Conservation (phyloP, 441 rosid species). For the Pelargonium fulgidum region DNA sequence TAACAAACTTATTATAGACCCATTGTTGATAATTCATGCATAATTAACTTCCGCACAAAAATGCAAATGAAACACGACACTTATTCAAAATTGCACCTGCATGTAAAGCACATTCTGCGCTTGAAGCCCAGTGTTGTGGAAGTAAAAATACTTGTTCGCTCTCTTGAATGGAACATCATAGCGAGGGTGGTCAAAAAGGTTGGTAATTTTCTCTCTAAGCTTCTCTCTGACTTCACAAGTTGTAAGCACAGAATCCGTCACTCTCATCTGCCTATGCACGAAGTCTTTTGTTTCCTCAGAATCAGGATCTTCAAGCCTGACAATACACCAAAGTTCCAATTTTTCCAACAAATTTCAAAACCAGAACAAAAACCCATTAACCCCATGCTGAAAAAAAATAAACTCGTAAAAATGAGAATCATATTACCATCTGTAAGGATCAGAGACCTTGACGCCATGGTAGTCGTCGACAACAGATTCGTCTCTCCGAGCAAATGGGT, state of each 20-base stretch:
- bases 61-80: background rate
- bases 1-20: no score
- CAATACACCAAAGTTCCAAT: background rate
- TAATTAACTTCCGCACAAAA: background rate
- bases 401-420: no score
- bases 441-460: constrained; percentile 62
- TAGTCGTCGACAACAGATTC: constrained; percentile 63
- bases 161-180: constrained; percentile 53
- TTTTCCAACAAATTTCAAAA: background rate
- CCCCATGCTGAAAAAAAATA: no score
- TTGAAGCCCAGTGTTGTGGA: constrained; percentile 81
- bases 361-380: no score
- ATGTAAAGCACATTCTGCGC: constrained; percentile 65
- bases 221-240: constrained; percentile 54
- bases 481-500: constrained; percentile 63
- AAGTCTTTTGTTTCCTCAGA: constrained; percentile 71
- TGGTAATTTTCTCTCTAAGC: constrained; percentile 55
- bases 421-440: constrained; percentile 84
- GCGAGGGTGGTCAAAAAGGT: constrained; percentile 70
- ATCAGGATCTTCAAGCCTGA: constrained; percentile 90
- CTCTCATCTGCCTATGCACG: constrained; percentile 56
- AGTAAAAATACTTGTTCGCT: constrained; percentile 76
- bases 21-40: no score
- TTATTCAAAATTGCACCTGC: constrained; percentile 34
- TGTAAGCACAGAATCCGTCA: constrained; percentile 61